Evolutionary conservation across 306 rosid species (phyloP), one percentile per base, ranked within the genome.

Genomic region (Amphicarpaea edgeworthii): DNA sequence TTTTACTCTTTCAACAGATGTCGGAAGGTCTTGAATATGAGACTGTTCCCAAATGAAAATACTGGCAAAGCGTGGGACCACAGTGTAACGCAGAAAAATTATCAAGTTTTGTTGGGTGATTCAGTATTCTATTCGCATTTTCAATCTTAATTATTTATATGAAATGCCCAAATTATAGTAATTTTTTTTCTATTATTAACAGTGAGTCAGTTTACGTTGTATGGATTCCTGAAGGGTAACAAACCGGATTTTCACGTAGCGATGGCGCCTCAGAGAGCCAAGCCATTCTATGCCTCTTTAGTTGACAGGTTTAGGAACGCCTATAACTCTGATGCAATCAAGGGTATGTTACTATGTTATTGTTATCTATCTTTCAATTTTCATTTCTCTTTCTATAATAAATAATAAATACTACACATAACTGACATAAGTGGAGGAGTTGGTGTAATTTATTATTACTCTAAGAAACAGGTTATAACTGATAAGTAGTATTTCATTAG

Each of bases 231-330:
- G 81, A 94, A 92, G 86, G 97, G 97, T 28, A 94, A 94, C 87
- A 92, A 94, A 77, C 98, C 98, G 7, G 98, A 94, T 76, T 94
- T 94, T 73, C 98, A 94, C 43, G 87, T 94, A 20, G 97, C 98
- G 1, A 94, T 94, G 98, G 85, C 91, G 7, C 95, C 98, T 23
- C 84, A 88, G 64, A 84, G 79, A 34, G 97, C 98, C 5, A 92
- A 87, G 62, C 90, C 93, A 46, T 91, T 90, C 79, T 92, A 94
- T 61, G 89, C 93, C 70, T 86, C 97, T 51, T 76, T 94, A 42
- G 91, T 94, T 32, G 96, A 90, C 5, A 85, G 88, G 68, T 91
- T 94, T 78, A 82, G 80, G 81, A 87, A 54, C 9, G 83, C 90
- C 14, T 94, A 91, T 76, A 83, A 84, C 45, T 75, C 89, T 0